Evolutionary conservation across 345 rosid genomes (phyloP), one percentile per base, ranked within the genome.

Genomic region (Theobroma cacao): DNA sequence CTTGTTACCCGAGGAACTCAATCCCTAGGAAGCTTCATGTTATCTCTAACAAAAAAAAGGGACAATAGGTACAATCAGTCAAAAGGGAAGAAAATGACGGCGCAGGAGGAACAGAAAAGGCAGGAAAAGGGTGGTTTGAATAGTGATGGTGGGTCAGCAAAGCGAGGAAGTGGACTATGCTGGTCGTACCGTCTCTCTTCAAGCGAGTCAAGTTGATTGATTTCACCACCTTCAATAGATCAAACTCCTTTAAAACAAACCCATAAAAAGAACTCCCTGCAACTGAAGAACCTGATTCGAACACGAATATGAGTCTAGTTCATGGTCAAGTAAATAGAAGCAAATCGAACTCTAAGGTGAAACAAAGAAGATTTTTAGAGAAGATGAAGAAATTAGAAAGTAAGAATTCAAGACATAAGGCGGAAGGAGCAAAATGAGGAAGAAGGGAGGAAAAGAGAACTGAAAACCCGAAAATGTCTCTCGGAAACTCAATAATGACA

Each of bases 371-470:
- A 62, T 58, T 63, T 14, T 6, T 78, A 63, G 80, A 72, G 76
- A 87, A 79, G 79, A 86, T 95, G 91, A 92, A 85, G 82, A 95
- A 89, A 81, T 91, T 93, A 1, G 91, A 88, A 3, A 93, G 98
- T 82, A 90, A 87, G 80, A 90, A 82, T 75, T 74, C 80, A 24
- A 78, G 82, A 33, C 3, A 34, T 67, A 13, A 12, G 64, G 53
- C 61, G 48, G 80, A 50, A 17, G 5, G 67, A 53, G 18, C 18
- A 47, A 4, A 41, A 71, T 5, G 75, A 30, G 10, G 43, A 72
- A 4, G 48, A 47, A 13, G 79, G n/a, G n/a, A n/a, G n/a, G n/a
- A n/a, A n/a, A n/a, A n/a, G n/a, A n/a, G n/a, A n/a, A n/a, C n/a
- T n/a, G n/a, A n/a, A n/a, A n/a, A n/a, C n/a, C n/a, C n/a, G n/a